Base-by-base conservation (phyloP, 2,329 filamentous ascomycete species). In the Phaeosphaeriaceae sp. region DNA sequence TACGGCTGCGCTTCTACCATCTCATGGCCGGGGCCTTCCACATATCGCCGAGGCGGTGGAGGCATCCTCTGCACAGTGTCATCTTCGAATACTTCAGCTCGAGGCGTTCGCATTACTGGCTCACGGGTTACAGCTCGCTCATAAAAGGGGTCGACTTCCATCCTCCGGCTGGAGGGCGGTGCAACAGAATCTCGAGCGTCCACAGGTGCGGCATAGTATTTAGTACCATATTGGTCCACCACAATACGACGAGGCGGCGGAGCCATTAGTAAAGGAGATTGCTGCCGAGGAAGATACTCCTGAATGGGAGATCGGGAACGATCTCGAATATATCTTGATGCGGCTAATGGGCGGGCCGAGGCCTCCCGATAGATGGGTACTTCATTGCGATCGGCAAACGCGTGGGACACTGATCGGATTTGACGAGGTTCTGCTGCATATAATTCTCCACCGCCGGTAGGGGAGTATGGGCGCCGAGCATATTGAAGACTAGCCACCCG, bases 221-320 rank as follows among this genome's bases (percentile, higher is more conserved):
- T 86, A 68, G 90, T 89, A 33, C 92, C 92, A 72, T 87, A 90
- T 54, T 89, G 85, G 73, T 97, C 92, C 46, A 95, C 80, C 28
- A 96, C 81, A 55, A 96, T 87, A 53, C 87, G 85, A 46, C 86
- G 78, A 15, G 83, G 70, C 7, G 83, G 70, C 8, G 71, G 74
- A 40, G 70, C 67, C 75, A 83, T 79, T 71, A 61, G 54, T 30
- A 68, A 60, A 5, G 73, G 71, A 17, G 72, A 74, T 21, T 73
- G 74, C 21, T 58, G 64, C 33, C 68, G 60, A 23, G 71, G 62
- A 30, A 76, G 52, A 51, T 77, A 76, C 40, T 74, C 67, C 23
- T 70, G 64, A 5, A 68, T 58, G 3, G 76, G 74, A 13, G 76
- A 76, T 15, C 70, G 62, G 13, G 73, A 75, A n/a, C 75, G 69